These are phyloP conservation scores for Blastobotrys terrestris DNA, from an alignment of 805 yeast genomes.

Conservation along the genomic window DNA sequence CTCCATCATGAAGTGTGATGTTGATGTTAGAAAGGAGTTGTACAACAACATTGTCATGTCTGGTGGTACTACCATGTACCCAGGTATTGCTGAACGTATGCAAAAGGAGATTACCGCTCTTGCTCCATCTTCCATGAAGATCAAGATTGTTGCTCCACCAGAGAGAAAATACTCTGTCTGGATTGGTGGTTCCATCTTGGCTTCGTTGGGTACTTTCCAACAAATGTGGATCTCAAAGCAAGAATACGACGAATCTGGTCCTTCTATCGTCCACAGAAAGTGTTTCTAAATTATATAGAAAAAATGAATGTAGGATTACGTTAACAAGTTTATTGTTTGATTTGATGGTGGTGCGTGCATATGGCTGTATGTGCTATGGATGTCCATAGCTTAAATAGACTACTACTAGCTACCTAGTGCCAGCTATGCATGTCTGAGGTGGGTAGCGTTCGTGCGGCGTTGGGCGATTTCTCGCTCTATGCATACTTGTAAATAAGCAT, in stretches of 20 bases:
- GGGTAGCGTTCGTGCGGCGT: no score
- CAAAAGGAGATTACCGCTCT: slow-evolving; percentile 99
- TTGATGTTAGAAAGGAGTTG: slow-evolving; percentile 97
- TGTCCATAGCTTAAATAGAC: no score
- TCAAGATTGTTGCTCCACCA: slow-evolving; percentile 98
- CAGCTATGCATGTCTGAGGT: no score
- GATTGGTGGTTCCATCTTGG: slow-evolving; percentile 99
- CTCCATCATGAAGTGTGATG: slow-evolving; percentile 97
- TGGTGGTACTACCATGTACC: slow-evolving; percentile 99
- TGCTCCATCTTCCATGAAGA: slow-evolving; percentile 99
- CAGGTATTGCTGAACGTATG: slow-evolving; percentile 99
- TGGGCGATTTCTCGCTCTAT: no score
- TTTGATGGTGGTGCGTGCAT: neutral
- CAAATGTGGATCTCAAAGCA: slow-evolving; percentile 99
- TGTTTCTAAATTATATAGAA: slow-evolving; percentile 55
- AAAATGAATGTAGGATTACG: neutral
- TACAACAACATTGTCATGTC: slow-evolving; percentile 99
- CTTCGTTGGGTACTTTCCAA: slow-evolving; percentile 98
- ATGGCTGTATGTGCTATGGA: neutral
- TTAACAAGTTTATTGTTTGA: neutral
- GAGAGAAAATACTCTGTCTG: slow-evolving; percentile 99
- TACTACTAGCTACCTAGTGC: no score
- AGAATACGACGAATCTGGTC: slow-evolving; percentile 99
- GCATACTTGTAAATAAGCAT: no score
- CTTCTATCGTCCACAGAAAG: slow-evolving; percentile 96